phyloP scores from a whole-genome alignment of 768 basidiomycete genomes.

The Hydnomerulius pinastri region DNA sequence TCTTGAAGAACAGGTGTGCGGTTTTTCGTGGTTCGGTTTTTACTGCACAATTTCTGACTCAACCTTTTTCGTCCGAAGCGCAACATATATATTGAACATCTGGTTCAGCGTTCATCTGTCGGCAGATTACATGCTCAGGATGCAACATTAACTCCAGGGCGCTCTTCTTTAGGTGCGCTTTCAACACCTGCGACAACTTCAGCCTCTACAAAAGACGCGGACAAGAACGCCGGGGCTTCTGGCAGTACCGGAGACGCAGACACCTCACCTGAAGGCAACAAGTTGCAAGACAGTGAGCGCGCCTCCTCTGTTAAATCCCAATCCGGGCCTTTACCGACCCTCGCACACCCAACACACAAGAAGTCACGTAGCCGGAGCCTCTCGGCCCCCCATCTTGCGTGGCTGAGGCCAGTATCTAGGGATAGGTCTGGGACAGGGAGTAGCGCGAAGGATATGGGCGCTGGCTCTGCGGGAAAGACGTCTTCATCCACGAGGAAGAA shows the following conservation, averaged over 20 bases:
- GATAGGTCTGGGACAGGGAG: conserved; percentile 16
- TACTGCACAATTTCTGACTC: conserved; percentile 6
- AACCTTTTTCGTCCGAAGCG: conserved; percentile 44
- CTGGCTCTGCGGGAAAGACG: conserved; percentile 8
- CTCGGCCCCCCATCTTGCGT: conserved; percentile 62
- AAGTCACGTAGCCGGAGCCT: conserved; percentile 48
- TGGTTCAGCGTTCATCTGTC: conserved; percentile 68
- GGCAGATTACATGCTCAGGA: conserved; percentile 83
- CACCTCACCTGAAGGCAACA: background rate
- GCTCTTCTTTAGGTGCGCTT: conserved; percentile 43
- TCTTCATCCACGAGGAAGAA: conserved; percentile 15
- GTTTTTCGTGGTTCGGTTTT: background rate
- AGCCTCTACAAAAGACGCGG: background rate
- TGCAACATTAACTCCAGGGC: conserved; percentile 45
- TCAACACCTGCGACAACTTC: conserved; percentile 44
- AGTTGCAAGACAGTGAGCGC: conserved; percentile 19
- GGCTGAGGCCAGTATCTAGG: conserved; percentile 43
- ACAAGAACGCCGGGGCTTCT: background rate
- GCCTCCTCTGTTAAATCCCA: conserved; percentile 17
- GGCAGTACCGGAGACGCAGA: conserved; percentile 1
- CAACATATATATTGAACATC: conserved; percentile 72
- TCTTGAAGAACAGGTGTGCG: conserved; percentile 63
- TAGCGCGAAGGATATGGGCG: conserved; percentile 10
- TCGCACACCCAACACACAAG: conserved; percentile 27
- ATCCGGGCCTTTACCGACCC: conserved; percentile 2